These are phyloP conservation scores for Stachybotrys elegans DNA, from an alignment of 2,329 filamentous ascomycete species.

Conservation along the genomic window DNA sequence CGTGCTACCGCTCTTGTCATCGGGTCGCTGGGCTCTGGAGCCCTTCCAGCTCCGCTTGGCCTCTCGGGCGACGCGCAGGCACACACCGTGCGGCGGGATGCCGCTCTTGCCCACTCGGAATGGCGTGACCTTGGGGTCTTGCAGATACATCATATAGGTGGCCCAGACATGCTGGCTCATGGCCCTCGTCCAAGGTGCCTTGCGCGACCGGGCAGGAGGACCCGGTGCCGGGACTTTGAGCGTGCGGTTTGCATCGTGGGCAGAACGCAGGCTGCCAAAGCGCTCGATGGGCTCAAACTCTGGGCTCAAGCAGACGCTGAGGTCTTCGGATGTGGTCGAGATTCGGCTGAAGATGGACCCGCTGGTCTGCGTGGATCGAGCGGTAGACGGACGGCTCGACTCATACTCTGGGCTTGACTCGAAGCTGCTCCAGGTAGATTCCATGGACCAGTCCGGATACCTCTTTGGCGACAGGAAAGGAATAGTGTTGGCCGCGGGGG, in stretches of 20 bases:
- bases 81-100: conserved; percentile 61
- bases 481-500: conserved; percentile 38
- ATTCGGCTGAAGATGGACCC: conserved; percentile 52
- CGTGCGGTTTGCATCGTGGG: conserved; percentile 25
- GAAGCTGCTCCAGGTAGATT: conserved; percentile 50
- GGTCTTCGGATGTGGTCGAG: conserved; percentile 52
- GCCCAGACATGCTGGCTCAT: conserved; percentile 64
- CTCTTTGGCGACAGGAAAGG: conserved; percentile 39
- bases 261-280: conserved; percentile 16
- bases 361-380: conserved; percentile 54
- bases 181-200: conserved; percentile 56
- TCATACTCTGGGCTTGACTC: conserved; percentile 56
- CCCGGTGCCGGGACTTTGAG: conserved; percentile 17
- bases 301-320: conserved; percentile 46
- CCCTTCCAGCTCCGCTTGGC: conserved; percentile 64
- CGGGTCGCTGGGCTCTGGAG: conserved; percentile 34
- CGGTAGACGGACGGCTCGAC: conserved; percentile 55
- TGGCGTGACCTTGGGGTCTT: conserved; percentile 63
- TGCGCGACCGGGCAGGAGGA: neutral
- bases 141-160: conserved; percentile 59
- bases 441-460: conserved; percentile 56
- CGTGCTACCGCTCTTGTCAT: conserved; percentile 44
- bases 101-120: conserved; percentile 59
- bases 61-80: conserved; percentile 59
- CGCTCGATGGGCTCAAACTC: conserved; percentile 27